These are phyloP conservation scores for Russula dissimulans DNA, from an alignment of 768 basidiomycete species.

Conservation along the genomic window DNA sequence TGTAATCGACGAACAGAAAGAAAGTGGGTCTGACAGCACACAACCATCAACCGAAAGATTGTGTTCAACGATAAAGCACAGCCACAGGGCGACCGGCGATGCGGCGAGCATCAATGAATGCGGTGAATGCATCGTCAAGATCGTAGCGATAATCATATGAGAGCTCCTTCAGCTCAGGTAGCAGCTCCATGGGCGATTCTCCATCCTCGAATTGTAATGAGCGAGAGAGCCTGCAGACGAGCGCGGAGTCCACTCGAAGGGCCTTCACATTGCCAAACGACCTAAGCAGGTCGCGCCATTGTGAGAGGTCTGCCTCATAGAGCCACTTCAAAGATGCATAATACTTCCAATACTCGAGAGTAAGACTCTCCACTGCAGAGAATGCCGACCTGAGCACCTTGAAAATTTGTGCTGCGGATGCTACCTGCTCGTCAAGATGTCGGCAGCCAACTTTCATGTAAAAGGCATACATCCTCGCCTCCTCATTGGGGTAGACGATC, in stretches of 20 bases:
- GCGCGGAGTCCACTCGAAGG: not conserved
- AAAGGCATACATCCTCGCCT: too few species aligned
- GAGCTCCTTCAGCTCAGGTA: not conserved
- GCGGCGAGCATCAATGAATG: slow-evolving; percentile 16
- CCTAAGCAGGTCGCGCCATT: not conserved
- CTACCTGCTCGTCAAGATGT: too few species aligned
- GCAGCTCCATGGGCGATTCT: not conserved
- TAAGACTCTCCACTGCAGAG: too few species aligned
- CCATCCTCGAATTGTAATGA: not conserved
- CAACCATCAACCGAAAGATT: too few species aligned
- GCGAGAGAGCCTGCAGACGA: not conserved
- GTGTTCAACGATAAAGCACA: not conserved
- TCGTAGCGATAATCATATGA: not conserved
- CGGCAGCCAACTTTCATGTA: too few species aligned
- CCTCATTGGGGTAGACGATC: too few species aligned
- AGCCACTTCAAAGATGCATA: not conserved
- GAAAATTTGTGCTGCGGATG: too few species aligned
- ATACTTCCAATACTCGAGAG: too few species aligned
- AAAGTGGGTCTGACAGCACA: too few species aligned
- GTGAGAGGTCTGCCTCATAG: not conserved
- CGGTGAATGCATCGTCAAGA: not conserved
- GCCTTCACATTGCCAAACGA: not conserved
- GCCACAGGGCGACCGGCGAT: not conserved
- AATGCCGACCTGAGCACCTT: too few species aligned
- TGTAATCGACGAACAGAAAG: too few species aligned